These are phyloP conservation scores for Irpex lacteus DNA, from an alignment of 1,284 basidiomycete species.

Conservation along the genomic window DNA sequence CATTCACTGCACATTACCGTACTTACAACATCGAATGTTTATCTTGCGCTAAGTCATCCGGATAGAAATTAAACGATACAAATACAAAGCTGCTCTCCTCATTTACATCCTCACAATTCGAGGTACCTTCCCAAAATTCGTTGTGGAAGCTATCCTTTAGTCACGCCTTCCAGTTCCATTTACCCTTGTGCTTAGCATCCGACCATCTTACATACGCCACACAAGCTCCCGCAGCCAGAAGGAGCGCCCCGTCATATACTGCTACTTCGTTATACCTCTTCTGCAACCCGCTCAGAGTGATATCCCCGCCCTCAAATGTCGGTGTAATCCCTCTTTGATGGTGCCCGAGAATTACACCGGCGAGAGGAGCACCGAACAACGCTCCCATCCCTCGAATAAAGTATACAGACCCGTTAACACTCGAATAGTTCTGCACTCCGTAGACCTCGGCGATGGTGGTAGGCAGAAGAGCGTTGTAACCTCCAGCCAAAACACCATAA, in stretches of 20 bases:
- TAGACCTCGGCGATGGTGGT: slow-evolving; percentile 43
- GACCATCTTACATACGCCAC: slow-evolving; percentile 42
- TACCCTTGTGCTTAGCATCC: slow-evolving; percentile 40
- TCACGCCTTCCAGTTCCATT: slow-evolving; percentile 40
- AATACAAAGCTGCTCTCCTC: background rate
- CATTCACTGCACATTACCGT: background rate
- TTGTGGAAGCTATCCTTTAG: background rate
- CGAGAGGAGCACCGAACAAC: slow-evolving; percentile 39
- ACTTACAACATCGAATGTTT: background rate
- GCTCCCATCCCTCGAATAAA: slow-evolving; percentile 40
- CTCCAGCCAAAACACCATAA: slow-evolving; percentile 40
- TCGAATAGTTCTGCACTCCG: slow-evolving; percentile 39
- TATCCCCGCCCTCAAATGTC: background rate
- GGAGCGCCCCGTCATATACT: slow-evolving; percentile 36
- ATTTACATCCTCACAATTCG: background rate
- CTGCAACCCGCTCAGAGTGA: slow-evolving; percentile 22
- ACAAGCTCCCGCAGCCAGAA: slow-evolving; percentile 37
- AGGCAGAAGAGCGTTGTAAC: slow-evolving; percentile 42
- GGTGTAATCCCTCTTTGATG: slow-evolving; percentile 23
- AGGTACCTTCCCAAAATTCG: background rate
- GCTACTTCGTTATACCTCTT: slow-evolving; percentile 37
- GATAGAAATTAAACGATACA: background rate
- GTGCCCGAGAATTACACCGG: slow-evolving; percentile 40
- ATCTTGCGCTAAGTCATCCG: background rate
- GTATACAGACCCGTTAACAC: slow-evolving; percentile 40